phyloP scores from a whole-genome alignment of 2,329 filamentous ascomycete genomes.

The Aschersonia sp. region DNA sequence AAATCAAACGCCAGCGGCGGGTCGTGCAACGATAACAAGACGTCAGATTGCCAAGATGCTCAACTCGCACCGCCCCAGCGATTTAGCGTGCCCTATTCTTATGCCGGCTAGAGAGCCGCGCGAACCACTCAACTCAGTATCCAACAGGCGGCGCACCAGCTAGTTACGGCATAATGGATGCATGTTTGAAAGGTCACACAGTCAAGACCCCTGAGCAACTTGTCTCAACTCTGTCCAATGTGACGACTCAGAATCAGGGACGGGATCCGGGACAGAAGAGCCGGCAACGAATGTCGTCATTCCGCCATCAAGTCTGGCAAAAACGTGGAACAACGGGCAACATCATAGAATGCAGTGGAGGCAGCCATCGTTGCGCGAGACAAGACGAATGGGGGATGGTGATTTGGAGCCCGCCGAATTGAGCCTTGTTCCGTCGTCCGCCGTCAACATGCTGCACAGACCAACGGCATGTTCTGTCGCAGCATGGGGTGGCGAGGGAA shows the following conservation, averaged over 20 bases:
- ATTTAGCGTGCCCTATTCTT: neutral
- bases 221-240: no score
- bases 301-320: no score
- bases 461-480: neutral
- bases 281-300: no score
- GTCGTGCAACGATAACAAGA: neutral
- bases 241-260: no score
- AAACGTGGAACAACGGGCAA: no score
- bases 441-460: neutral
- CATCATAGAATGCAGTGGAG: neutral
- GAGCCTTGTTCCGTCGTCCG: neutral
- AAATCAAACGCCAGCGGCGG: no score
- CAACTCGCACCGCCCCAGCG: neutral
- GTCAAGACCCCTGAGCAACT: no score
- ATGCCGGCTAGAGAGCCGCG: neutral
- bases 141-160: neutral
- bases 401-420: neutral
- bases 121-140: neutral
- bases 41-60: neutral
- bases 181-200: neutral
- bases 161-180: neutral
- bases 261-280: no score
- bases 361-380: neutral
- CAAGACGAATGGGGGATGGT: neutral
- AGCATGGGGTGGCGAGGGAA: neutral